phyloP scores from a whole-genome alignment of 2,329 filamentous ascomycete species.

The Cladophialophora exuberans region DNA sequence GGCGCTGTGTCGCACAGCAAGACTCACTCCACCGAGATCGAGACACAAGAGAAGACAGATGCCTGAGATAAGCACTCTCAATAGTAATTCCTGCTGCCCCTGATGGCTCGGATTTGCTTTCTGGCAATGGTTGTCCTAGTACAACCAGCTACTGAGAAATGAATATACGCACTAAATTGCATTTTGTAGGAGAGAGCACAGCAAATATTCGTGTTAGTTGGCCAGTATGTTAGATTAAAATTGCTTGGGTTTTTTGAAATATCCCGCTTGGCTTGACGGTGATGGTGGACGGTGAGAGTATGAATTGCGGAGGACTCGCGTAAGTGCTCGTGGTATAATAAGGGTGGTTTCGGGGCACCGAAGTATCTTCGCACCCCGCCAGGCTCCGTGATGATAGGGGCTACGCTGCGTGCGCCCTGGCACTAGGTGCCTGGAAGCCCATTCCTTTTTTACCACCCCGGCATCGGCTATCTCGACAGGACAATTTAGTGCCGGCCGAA shows the following conservation, averaged over 20 bases:
- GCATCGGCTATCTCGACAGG: neutral
- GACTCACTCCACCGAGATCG: neutral
- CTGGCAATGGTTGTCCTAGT: no score
- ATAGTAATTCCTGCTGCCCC: no score
- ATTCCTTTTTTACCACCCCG: neutral
- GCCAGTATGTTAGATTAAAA: no score
- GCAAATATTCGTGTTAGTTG: no score
- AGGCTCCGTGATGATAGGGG: neutral
- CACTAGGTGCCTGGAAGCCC: no score
- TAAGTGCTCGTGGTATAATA: neutral
- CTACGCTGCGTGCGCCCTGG: no score
- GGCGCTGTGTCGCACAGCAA: neutral
- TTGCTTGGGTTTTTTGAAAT: neutral
- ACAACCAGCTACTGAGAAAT: no score
- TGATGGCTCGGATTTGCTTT: no score
- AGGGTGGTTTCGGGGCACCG: neutral
- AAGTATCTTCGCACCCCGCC: neutral
- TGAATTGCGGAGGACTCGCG: neutral
- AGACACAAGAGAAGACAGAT: neutral
- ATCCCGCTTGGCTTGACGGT: neutral
- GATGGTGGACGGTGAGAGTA: neutral
- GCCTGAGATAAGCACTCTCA: no score
- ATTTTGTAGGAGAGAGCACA: no score
- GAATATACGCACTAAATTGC: no score
- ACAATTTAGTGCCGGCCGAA: neutral